A percentile compares a stretch with the other conserved stretches of the same genome.
phyloP scores from a whole-genome alignment of 192 early-diverging fungal species.

The Chytriomyces hyalinus region DNA sequence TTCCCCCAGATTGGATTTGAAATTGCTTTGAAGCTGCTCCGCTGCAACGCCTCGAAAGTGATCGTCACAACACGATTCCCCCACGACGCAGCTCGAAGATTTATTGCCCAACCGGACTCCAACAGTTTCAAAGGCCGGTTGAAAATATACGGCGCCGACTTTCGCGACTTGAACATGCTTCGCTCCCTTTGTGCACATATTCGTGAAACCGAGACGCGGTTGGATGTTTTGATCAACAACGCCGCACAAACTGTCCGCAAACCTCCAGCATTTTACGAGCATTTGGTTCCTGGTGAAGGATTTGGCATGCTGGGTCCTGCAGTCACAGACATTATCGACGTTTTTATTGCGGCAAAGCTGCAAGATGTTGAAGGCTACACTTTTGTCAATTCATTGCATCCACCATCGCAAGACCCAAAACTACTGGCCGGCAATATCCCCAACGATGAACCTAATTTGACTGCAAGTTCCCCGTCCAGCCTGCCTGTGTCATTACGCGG shows the following conservation, averaged over 20 bases:
- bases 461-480: not conserved
- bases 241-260: slow-evolving; percentile 62
- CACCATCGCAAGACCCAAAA: not conserved
- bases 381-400: not conserved
- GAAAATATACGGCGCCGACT: slow-evolving; percentile 56
- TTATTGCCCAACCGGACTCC: slow-evolving; percentile 47
- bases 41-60: slow-evolving; percentile 50
- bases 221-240: slow-evolving; percentile 62
- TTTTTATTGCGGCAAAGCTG: slow-evolving; percentile 42
- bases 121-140: slow-evolving; percentile 39
- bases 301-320: slow-evolving; percentile 12
- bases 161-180: slow-evolving; percentile 52
- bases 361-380: slow-evolving; percentile 30
- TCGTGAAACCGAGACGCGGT: slow-evolving; percentile 34
- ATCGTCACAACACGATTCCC: slow-evolving; percentile 59
- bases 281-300: slow-evolving; percentile 47
- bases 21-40: slow-evolving; percentile 54
- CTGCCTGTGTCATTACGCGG: not conserved
- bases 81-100: slow-evolving; percentile 49
- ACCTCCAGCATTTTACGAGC: slow-evolving; percentile 58
- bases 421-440: no score
- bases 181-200: slow-evolving; percentile 48
- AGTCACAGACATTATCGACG: not conserved
- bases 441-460: not conserved
- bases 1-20: slow-evolving; percentile 50